These are phyloP conservation scores for Sequoia sempervirens DNA, from an alignment of 75 land plant species.

Conservation along the genomic window DNA sequence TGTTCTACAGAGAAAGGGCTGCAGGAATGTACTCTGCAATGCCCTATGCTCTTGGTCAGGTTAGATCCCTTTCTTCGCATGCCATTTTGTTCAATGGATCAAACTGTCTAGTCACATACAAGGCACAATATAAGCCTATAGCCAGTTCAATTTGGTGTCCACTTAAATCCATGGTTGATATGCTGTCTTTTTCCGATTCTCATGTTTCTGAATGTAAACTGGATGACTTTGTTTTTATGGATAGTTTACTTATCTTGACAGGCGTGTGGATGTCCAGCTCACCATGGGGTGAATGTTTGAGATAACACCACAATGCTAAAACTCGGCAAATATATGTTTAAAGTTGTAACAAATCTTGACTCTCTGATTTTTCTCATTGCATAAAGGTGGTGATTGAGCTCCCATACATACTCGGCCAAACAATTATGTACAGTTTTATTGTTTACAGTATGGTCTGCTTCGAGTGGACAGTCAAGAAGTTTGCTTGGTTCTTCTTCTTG, in stretches of 20 bases:
- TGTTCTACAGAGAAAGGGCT: constrained; percentile 80
- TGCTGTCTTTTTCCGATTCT: too few relatives aligned
- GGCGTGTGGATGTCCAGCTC: too few relatives aligned
- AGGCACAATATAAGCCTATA: too few relatives aligned
- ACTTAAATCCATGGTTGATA: too few relatives aligned
- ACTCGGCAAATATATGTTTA: too few relatives aligned
- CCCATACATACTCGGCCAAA: constrained; percentile 30
- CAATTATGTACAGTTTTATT: constrained; percentile 16
- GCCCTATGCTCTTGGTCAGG: constrained; percentile 84
- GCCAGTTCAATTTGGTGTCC: too few relatives aligned
- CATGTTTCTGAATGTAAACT: too few relatives aligned
- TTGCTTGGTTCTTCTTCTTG: constrained; percentile 72
- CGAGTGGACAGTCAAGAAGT: constrained; percentile 77
- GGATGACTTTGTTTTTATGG: too few relatives aligned
- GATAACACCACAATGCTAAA: too few relatives aligned
- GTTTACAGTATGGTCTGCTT: constrained; percentile 64
- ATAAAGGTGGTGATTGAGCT: constrained; percentile 29
- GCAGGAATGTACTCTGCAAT: constrained; percentile 86
- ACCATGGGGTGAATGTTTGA: too few relatives aligned
- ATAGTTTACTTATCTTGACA: too few relatives aligned
- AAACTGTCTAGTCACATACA: background rate
- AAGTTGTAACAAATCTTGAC: background rate
- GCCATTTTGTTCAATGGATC: background rate
- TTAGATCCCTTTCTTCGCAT: constrained; percentile 8
- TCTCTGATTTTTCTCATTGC: background rate